Base-by-base conservation (phyloP, 140 eudicot species). In the Anethum foeniculum region DNA sequence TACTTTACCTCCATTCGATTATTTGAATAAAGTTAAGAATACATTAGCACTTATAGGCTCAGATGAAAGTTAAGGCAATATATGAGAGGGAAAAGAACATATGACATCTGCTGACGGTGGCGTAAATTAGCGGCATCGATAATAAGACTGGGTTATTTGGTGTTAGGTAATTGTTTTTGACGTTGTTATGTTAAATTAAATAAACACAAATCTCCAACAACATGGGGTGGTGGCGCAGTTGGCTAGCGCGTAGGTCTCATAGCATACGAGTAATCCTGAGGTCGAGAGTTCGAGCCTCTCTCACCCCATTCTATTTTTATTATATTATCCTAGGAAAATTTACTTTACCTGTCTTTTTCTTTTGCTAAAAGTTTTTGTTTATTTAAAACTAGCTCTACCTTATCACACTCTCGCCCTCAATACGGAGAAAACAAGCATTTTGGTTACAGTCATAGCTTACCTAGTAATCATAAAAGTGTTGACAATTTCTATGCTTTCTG, bases 231-330 rank as follows among this genome's bases (percentile, higher is more conserved):
- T 75, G 79, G 79, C 79, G 79, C 79, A 75, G 79, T 75, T 75
- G 79, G 64, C 79, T 75, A 47, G 64, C 79, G 79, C 64, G 79
- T 75, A 47, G 79, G 64, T 75, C 62, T 75, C 79, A 47, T 75
- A 75, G 79, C 79, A 46, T 75, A 34, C 8, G 79, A 75, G 79
- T 75, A 1, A 75, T 47, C 64, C 79, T 75, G 79, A 75, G 79
- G 79, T 75, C 79, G 79, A 75, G 79, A 75, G 79, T 75, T 75
- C 79, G 79, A 75, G 62, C 64, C 79, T 75, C 79, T 75, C 79
- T 75, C 79, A 75, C 79, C 79, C 79, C 79, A 75, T 4, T 32
- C 9, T 18, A 6, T 71, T 71, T 10, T 15, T 19, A 1, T 21
- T 0, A 49, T 48, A 0, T 18, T 52, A 52, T 52, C 60, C 7